These are phyloP conservation scores for Cutaneotrichosporon sp. DNA, from an alignment of 1,284 basidiomycete genomes.

Conservation along the genomic window DNA sequence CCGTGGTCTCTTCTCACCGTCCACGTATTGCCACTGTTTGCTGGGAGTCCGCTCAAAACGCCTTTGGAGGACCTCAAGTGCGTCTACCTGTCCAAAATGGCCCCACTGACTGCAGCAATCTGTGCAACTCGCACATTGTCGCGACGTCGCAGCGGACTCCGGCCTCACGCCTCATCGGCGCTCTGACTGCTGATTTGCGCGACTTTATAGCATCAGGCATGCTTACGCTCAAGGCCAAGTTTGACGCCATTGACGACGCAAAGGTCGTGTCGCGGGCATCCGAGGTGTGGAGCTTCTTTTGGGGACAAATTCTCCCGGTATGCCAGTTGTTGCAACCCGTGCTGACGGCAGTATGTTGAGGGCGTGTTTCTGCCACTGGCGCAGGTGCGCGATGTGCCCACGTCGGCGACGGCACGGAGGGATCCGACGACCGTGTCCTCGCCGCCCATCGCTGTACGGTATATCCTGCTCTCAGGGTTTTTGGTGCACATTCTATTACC, in stretches of 20 bases:
- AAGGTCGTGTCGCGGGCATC: slow-evolving; percentile 67
- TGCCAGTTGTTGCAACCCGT: slow-evolving; percentile 5
- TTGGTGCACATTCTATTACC: slow-evolving; percentile 46
- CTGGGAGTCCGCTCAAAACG: slow-evolving; percentile 78
- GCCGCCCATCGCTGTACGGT: slow-evolving; percentile 39
- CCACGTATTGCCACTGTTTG: slow-evolving; percentile 82
- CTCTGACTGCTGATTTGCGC: slow-evolving; percentile 70
- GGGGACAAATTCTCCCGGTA: slow-evolving; percentile 77
- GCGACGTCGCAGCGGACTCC: slow-evolving; percentile 36
- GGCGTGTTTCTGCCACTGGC: slow-evolving; percentile 52
- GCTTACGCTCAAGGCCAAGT: slow-evolving; percentile 82
- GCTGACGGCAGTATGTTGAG: slow-evolving; percentile 40
- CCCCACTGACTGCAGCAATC: slow-evolving; percentile 22
- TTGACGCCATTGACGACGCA: slow-evolving; percentile 60
- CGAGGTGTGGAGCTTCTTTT: slow-evolving; percentile 91
- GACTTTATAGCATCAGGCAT: slow-evolving; percentile 83
- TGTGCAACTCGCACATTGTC: slow-evolving; percentile 40
- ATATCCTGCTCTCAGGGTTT: slow-evolving; percentile 46
- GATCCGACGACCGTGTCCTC: slow-evolving; percentile 8
- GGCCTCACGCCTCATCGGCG: slow-evolving; percentile 47
- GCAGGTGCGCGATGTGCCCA: slow-evolving; percentile 35
- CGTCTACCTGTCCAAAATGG: slow-evolving; percentile 8
- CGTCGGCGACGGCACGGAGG: slow-evolving; percentile 9
- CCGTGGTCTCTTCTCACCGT: slow-evolving; percentile 80
- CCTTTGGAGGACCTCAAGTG: slow-evolving; percentile 87